phyloP scores from a whole-genome alignment of 2,329 filamentous ascomycete genomes.

The Incumbomyces lentus region DNA sequence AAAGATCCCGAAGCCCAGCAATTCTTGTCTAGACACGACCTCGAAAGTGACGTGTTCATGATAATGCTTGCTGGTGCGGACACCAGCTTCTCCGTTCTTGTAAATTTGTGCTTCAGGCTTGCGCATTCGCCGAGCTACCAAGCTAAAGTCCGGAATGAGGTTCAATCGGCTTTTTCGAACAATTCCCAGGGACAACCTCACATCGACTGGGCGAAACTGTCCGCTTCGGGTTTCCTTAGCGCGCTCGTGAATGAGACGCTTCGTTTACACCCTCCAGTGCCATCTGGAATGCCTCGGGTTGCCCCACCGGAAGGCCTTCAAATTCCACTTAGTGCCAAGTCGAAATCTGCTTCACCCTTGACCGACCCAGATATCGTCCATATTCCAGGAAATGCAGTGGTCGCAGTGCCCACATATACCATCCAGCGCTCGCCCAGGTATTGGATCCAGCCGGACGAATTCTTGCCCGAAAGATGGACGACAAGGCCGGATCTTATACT shows the following conservation, averaged over 20 bases:
- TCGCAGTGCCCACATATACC: slow-evolving; percentile 40
- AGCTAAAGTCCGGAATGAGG: slow-evolving; percentile 23
- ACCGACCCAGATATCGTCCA: slow-evolving; percentile 23
- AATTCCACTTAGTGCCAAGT: slow-evolving; percentile 27
- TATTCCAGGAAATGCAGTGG: slow-evolving; percentile 32
- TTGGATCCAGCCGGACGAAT: slow-evolving; percentile 37
- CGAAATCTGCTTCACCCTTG: slow-evolving; percentile 9
- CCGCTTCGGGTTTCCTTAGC: slow-evolving; percentile 24
- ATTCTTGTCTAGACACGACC: slow-evolving; percentile 1
- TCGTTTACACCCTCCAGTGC: slow-evolving; percentile 33
- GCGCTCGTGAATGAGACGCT: slow-evolving; percentile 36
- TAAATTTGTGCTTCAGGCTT: slow-evolving; percentile 4
- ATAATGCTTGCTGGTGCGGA: slow-evolving; percentile 6
- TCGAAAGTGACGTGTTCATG: slow-evolving; percentile 4
- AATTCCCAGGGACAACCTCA: background rate
- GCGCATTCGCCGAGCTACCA: slow-evolving; percentile 25
- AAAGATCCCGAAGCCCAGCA: slow-evolving; percentile 4
- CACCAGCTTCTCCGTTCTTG: slow-evolving; percentile 1
- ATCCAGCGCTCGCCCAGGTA: slow-evolving; percentile 39
- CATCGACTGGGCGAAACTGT: background rate
- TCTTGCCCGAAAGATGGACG: slow-evolving; percentile 38
- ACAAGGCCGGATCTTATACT: slow-evolving; percentile 28
- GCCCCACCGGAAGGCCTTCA: slow-evolving; percentile 28
- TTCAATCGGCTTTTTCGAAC: slow-evolving; percentile 7
- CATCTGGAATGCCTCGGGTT: slow-evolving; percentile 30